Base-by-base conservation (phyloP, 139 green algal genomes). In the Volvox africanus region DNA sequence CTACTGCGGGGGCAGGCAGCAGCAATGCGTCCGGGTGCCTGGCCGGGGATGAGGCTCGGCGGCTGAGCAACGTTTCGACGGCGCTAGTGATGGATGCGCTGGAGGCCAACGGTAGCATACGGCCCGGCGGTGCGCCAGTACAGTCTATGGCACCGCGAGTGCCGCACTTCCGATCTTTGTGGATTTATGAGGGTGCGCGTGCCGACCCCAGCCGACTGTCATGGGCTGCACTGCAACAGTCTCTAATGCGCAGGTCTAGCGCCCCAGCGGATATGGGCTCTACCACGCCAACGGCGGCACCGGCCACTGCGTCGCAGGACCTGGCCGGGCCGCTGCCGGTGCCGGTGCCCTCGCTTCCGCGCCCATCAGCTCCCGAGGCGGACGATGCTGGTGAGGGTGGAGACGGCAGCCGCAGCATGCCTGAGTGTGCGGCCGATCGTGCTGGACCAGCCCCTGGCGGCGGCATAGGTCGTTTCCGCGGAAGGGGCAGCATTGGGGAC, bases 191-290 rank as follows among this genome's bases (percentile, higher is more conserved):
- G 20, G 75, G 30, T 35, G 32, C 30, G 75, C 32, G 30, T 24
- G 75, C 32, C 30, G 75, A 30, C n/a, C 16, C 2, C 30, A 35
- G 75, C 30, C 32, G 33, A 30, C 30, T 81, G 75, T 30, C 32
- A 19, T 33, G 20, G 20, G 75, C 75, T 33, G 75, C 32, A 30
- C 28, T 61, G 20, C 82, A 79, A 32, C 18, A 19, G 62, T 33
- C 30, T 19, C 28, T 33, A 17, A 18, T 77, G 20, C 82, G 82
- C 32, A 65, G 82, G 26, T 33, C 32, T n/a, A 78, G 61, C 30
- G 82, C 82, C 32, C 82, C 82, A 24, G 62, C 82, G 19, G 30
- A 88, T 24, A 67, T 87, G 61, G 81, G 65, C 65, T 73, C 21
- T 73, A 73, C 19, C 36, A 35, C 75, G 20, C 5, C 28, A 21